Conservation (phyloP, 2,329 filamentous ascomycete genomes). For the Huntiella omanensis region DNA sequence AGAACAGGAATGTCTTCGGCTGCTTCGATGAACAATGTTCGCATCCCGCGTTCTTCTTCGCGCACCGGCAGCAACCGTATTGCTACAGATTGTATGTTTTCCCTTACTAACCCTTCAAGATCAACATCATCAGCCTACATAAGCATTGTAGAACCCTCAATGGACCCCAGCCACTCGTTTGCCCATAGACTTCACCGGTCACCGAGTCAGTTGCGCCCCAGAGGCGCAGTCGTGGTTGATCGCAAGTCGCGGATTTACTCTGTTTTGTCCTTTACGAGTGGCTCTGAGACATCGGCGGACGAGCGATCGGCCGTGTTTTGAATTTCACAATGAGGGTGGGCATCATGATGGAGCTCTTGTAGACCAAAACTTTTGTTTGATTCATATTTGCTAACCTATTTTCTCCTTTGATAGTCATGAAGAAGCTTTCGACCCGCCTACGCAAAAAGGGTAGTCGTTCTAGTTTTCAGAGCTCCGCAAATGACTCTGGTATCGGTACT, state of each 20-base stretch:
- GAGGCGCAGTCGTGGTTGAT: slow-evolving; percentile 7
- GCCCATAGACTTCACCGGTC: slow-evolving; percentile 5
- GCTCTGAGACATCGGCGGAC: slow-evolving; percentile 2
- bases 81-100: slow-evolving; percentile 4
- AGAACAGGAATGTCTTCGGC: slow-evolving; percentile 5
- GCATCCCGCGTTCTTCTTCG: slow-evolving; percentile 8
- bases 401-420: slow-evolving; percentile 9
- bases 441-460: slow-evolving; percentile 6
- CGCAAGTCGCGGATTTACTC: slow-evolving; percentile 7
- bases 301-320: background rate
- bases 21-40: slow-evolving; percentile 7
- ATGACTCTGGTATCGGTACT: slow-evolving; percentile 11
- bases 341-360: background rate
- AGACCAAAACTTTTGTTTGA: background rate
- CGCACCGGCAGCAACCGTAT: slow-evolving; percentile 8
- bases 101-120: background rate
- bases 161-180: slow-evolving; percentile 7
- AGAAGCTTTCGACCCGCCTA: slow-evolving; percentile 8
- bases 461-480: slow-evolving; percentile 8
- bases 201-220: slow-evolving; percentile 6
- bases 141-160: too few relatives aligned
- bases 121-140: too few relatives aligned
- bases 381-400: background rate
- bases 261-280: slow-evolving; percentile 4
- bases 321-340: background rate